These are phyloP conservation scores for Debaryomyces subglobosus DNA, from an alignment of 1,139 yeast species.

Conservation along the genomic window DNA sequence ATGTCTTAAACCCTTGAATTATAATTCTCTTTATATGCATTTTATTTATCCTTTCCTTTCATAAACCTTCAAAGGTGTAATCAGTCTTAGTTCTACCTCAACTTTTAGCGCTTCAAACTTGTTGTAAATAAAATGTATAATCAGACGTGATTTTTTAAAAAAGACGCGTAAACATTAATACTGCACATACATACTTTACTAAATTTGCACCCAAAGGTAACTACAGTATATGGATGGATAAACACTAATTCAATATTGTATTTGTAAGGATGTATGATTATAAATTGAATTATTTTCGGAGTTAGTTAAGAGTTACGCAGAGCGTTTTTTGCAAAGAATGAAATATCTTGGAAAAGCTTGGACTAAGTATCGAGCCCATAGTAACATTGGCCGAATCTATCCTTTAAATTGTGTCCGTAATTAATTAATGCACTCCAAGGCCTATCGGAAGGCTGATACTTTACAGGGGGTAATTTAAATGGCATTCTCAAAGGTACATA, in stretches of 20 bases:
- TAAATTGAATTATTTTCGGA: not conserved
- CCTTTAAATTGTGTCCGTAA: conserved; percentile 23
- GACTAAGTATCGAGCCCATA: conserved; percentile 9
- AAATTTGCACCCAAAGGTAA: conserved; percentile 4
- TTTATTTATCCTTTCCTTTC: not conserved
- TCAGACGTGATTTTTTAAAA: not conserved
- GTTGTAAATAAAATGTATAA: not conserved
- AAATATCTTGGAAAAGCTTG: not conserved
- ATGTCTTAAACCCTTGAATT: conserved; percentile 94
- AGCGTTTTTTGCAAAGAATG: not conserved
- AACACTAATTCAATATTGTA: not conserved
- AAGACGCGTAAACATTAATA: conserved; percentile 1
- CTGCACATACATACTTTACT: not conserved
- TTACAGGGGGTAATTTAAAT: conserved; percentile 51
- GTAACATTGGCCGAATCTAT: conserved; percentile 24
- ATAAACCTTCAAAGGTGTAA: not conserved
- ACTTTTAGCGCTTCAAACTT: not conserved
- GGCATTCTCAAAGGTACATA: conserved; percentile 52
- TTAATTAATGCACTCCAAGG: conserved; percentile 50
- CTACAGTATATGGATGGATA: not conserved
- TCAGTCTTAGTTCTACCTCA: not conserved
- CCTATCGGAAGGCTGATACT: conserved; percentile 41
- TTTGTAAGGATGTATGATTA: not conserved
- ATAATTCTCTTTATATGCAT: conserved; percentile 55
- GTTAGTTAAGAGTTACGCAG: not conserved